Evolutionary conservation across 108 stramenopile genomes (phyloP).

Genomic region (Tribonema minus): DNA sequence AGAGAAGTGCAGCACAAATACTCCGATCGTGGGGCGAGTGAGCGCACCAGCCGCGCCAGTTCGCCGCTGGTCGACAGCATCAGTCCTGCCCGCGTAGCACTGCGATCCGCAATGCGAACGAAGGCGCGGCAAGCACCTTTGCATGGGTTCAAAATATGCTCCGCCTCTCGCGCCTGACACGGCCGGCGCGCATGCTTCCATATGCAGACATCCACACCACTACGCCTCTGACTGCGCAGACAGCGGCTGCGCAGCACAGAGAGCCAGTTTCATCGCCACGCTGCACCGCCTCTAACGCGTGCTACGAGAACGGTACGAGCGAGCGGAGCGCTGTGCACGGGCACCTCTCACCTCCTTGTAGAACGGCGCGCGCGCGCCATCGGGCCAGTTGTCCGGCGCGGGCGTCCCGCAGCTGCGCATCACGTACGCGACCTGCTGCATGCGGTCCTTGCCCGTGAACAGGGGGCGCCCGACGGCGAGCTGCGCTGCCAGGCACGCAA

Average conservation of each 20-base stretch:
- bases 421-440: constrained; percentile 37
- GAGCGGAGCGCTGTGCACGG: constrained; percentile 29
- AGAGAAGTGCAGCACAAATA: too few relatives aligned
- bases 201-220: too few relatives aligned
- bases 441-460: constrained; percentile 23
- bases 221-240: neutral
- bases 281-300: neutral
- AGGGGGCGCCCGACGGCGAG: constrained; percentile 38
- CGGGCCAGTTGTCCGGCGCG: constrained; percentile 13
- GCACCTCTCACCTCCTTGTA: constrained; percentile 20
- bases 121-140: too few relatives aligned
- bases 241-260: neutral
- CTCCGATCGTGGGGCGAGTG: too few relatives aligned
- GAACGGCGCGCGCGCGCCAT: constrained; percentile 16
- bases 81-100: too few relatives aligned
- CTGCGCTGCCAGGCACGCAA: constrained; percentile 35
- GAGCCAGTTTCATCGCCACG: too few relatives aligned
- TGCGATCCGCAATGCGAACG: too few relatives aligned
- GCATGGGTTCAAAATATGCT: too few relatives aligned
- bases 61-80: too few relatives aligned
- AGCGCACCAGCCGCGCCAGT: too few relatives aligned
- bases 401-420: constrained; percentile 39
- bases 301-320: neutral
- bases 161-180: too few relatives aligned
- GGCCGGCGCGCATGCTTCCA: too few relatives aligned